A percentile compares a stretch with the other conserved stretches of the same genome.
Conservation (phyloP, 768 basidiomycete genomes). For the Panellus pusillus region DNA sequence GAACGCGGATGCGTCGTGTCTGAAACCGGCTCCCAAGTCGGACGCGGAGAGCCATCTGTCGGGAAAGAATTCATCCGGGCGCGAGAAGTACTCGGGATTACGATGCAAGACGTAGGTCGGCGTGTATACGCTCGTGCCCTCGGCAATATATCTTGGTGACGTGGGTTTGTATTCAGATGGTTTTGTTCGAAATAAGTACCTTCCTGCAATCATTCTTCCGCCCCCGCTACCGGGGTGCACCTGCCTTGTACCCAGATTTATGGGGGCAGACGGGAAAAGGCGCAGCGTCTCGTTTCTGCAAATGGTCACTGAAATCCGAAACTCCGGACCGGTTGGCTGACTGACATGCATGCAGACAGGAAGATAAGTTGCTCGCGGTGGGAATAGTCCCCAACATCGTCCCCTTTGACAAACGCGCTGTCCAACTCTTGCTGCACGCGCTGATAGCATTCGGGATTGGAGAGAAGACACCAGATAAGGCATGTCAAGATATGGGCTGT, state of each 20-base stretch:
- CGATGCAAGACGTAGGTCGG: slow-evolving; percentile 47
- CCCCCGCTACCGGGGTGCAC: slow-evolving; percentile 7
- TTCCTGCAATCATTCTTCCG: not conserved
- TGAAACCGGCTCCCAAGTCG: not conserved
- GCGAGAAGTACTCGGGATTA: slow-evolving; percentile 48
- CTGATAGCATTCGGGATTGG: slow-evolving; percentile 30
- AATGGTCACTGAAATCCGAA: not conserved
- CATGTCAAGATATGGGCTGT: slow-evolving; percentile 34
- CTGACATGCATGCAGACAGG: slow-evolving; percentile 38
- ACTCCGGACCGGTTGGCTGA: not conserved
- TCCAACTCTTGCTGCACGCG: slow-evolving; percentile 39
- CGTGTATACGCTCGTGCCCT: slow-evolving; percentile 44
- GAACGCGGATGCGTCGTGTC: slow-evolving; percentile 34
- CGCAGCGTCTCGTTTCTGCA: slow-evolving; percentile 51
- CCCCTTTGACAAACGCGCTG: slow-evolving; percentile 21
- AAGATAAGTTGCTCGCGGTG: slow-evolving; percentile 32
- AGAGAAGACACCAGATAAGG: slow-evolving; percentile 35
- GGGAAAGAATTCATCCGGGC: slow-evolving; percentile 44
- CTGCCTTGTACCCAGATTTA: slow-evolving; percentile 35
- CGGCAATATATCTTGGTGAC: slow-evolving; percentile 39
- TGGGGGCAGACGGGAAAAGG: slow-evolving; percentile 49
- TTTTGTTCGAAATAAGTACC: not conserved
- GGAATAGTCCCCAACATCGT: slow-evolving; percentile 26
- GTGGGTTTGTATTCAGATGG: not conserved
- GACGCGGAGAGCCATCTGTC: slow-evolving; percentile 36